Evolutionary conservation across 129 eudicot genomes (phyloP), one percentile per base, ranked within the genome.

Genomic region (Flaveria trinervia): DNA sequence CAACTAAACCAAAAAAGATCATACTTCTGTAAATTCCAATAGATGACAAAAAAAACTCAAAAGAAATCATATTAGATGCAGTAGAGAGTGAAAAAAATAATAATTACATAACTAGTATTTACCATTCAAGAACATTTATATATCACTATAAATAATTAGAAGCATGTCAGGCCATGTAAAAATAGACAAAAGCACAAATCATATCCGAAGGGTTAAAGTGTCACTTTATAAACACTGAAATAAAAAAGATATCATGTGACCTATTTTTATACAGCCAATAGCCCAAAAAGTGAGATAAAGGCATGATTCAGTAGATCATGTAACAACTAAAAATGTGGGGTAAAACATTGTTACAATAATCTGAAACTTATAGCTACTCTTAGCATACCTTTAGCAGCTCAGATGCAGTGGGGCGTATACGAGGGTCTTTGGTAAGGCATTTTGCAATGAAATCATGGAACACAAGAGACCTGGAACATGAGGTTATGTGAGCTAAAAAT

Each of bases 371-470:
- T 30, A 82, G 77, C 68, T 66, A 80, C 70, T 60, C 33, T 33
- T 62, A 10, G 13, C 69, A 82, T 89, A 94, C 98, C 97, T 89
- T 91, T 69, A 94, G 84, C 90, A 94, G 86, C 83, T 94, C 98
- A 81, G 97, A 74, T 75, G 98, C 97, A 69, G 96, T 86, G 79
- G 97, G 98, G 14, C 98, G 93, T 80, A 89, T 79, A 60, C 97
- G 92, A 12, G 96, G 92, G 78, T 94, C 98, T 83, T 94, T 94
- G 23, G 97, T 89, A 76, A 94, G 96, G 82, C 98, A 91, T 71
- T 94, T 94, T 11, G 97, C 97, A 72, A 94, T 88, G 83, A 94
- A 94, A 75, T 94, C 98, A 80, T 94, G 98, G 86, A 94, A 94
- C 71, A 94, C 89, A 79, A 94, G 97, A 59, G 98, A 91, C 98